Conservation (phyloP, 805 yeast genomes). For the Ogataea populi-albae region DNA sequence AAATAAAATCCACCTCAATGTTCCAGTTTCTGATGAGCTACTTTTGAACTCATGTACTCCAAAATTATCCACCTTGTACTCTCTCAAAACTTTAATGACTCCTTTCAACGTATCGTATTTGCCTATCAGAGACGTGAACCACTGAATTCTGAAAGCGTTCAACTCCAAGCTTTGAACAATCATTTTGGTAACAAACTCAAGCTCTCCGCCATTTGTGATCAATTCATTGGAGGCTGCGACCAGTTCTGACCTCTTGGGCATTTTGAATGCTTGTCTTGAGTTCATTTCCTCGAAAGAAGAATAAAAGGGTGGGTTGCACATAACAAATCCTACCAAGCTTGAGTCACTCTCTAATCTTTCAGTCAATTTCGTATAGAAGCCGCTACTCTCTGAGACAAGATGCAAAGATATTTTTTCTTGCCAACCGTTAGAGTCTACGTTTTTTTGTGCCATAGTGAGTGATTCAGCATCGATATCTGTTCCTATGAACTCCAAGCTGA, state of each 20-base stretch:
- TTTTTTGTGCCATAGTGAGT: constrained; percentile 28
- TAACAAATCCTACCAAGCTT: constrained; percentile 28
- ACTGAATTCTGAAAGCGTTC: constrained; percentile 18
- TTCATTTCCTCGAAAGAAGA: constrained; percentile 33
- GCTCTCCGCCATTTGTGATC: constrained; percentile 46
- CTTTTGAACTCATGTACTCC: constrained; percentile 31
- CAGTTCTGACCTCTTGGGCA: constrained; percentile 7
- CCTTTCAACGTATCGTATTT: constrained; percentile 16
- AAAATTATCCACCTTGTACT: constrained; percentile 21
- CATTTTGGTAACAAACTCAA: constrained; percentile 36
- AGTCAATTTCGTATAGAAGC: constrained; percentile 8
- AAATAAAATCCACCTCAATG: constrained; percentile 38
- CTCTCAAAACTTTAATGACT: constrained; percentile 10
- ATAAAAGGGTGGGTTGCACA: constrained; percentile 58
- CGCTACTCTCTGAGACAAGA: constrained; percentile 15
- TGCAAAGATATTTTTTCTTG: constrained; percentile 17
- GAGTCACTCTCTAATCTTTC: constrained; percentile 3
- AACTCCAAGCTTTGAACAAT: constrained; percentile 30
- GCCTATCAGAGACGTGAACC: constrained; percentile 39
- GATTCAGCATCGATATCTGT: constrained; percentile 41
- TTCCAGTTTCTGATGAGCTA: constrained; percentile 19
- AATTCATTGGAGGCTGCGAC: constrained; percentile 40
- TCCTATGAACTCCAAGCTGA: constrained; percentile 32
- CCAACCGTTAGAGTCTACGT: constrained; percentile 30
- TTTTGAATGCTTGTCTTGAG: constrained; percentile 24